phyloP scores from a whole-genome alignment of 2,329 filamentous ascomycete genomes.

The Neofusicoccum kwambonambiense region DNA sequence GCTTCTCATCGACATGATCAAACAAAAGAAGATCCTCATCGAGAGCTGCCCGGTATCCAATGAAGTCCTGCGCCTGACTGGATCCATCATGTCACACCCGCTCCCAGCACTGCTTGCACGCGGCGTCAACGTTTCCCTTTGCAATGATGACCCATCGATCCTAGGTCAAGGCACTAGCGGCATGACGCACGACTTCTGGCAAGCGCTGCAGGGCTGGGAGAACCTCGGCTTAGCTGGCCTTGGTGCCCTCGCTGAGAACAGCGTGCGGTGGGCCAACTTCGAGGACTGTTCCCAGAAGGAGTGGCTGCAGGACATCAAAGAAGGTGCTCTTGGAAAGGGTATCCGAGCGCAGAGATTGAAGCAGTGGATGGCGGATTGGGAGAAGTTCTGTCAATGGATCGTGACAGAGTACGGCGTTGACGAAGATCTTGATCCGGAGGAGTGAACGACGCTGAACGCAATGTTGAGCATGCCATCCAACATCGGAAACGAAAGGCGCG shows the following conservation, averaged over 20 bases:
- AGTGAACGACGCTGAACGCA: constrained; percentile 22
- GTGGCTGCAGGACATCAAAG: constrained; percentile 71
- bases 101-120: constrained; percentile 80
- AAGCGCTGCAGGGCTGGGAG: constrained; percentile 85
- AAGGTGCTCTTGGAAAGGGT: constrained; percentile 69
- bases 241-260: constrained; percentile 87
- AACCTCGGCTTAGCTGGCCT: constrained; percentile 86
- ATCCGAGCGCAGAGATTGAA: constrained; percentile 70
- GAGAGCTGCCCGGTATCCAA: constrained; percentile 92
- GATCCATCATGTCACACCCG: constrained; percentile 73
- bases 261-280: constrained; percentile 83
- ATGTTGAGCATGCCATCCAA: background rate
- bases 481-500: background rate
- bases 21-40: constrained; percentile 81
- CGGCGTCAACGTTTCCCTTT: constrained; percentile 79
- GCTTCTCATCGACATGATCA: constrained; percentile 81
- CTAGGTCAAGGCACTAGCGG: constrained; percentile 78
- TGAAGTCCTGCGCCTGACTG: constrained; percentile 77
- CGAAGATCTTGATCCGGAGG: constrained; percentile 48
- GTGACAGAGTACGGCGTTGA: constrained; percentile 68
- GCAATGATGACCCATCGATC: constrained; percentile 89
- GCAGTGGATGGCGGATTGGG: constrained; percentile 80
- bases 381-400: constrained; percentile 88
- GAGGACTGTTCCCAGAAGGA: constrained; percentile 71
- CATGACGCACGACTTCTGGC: constrained; percentile 93